Base-by-base conservation (phyloP, 164 flowering plant species). In the Liquidambar formosana region DNA sequence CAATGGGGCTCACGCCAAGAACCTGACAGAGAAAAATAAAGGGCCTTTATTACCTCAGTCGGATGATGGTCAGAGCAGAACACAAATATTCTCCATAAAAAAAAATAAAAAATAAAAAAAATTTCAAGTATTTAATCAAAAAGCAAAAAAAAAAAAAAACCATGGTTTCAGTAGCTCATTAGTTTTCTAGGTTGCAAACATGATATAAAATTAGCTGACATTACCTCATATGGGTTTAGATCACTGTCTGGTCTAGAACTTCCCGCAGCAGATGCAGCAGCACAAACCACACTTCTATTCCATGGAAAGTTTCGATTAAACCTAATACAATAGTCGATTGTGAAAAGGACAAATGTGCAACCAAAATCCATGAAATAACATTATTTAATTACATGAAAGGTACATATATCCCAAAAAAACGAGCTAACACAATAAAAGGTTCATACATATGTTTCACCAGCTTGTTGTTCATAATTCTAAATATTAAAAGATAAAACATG, bases 231-330 rank as follows among this genome's bases (percentile, higher is more conserved):
- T 1, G 98, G 98, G 66, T 90, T 94, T 11, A 77, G 65, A 27
- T 90, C 86, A 66, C 83, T 73, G 68, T 80, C 81, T 25, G 89
- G 67, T 52, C 74, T 76, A 27, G 96, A 85, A 77, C 86, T 85
- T 76, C 97, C 98, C 3, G 97, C 86, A 53, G 96, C 88, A 63
- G 93, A 89, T 27, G 96, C 81, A 56, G 98, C 89, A 57, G 78
- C 69, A 69, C 78, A 80, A 60, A 79, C 67, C 54, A 87, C 63
- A 63, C 68, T 67, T 69, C 18, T 75, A 46, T 62, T 68, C 71
- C 43, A 46, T 16, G 47, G 66, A 51, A 61, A 16, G 47, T 63
- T 47, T 65, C 77, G 73, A 45, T 78, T 54, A 69, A 84, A 78
- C 77, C 92, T 89, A 80, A 46, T 47, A 41, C 16, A 10, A 54